phyloP scores from a whole-genome alignment of 148 eudicot species.

The Fagopyrum esculentum region DNA sequence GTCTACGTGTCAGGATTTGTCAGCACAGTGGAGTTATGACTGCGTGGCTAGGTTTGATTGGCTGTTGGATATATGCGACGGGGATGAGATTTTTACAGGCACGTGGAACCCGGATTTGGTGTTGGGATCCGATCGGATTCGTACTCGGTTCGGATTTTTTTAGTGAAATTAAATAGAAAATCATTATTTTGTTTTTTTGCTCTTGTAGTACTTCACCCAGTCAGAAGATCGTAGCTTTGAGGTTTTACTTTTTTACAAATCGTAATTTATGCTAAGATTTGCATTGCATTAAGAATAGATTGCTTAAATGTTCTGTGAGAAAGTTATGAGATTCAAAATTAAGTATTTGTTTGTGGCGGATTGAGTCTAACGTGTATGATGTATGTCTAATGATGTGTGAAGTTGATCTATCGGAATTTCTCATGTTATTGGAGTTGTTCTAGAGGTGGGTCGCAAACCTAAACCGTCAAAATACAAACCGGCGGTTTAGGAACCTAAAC shows the following conservation, averaged over 20 bases:
- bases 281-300: background rate
- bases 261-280: background rate
- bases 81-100: background rate
- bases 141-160: background rate
- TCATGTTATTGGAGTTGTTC: no score
- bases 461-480: no score
- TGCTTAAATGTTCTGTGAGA: background rate
- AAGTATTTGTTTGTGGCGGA: no score
- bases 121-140: slow-evolving; percentile 10
- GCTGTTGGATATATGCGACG: background rate
- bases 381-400: no score
- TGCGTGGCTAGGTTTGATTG: slow-evolving; percentile 6
- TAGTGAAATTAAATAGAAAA: background rate
- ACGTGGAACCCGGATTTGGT: slow-evolving; percentile 11
- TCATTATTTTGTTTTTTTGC: background rate
- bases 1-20: background rate
- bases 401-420: no score
- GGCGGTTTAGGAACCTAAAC: no score
- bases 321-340: background rate
- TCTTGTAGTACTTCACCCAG: background rate
- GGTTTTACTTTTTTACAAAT: background rate
- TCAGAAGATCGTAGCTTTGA: background rate
- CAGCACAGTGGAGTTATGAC: slow-evolving; percentile 7
- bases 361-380: no score
- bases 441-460: no score